Conservation (phyloP, 768 basidiomycete genomes). For the Mycena floridula region DNA sequence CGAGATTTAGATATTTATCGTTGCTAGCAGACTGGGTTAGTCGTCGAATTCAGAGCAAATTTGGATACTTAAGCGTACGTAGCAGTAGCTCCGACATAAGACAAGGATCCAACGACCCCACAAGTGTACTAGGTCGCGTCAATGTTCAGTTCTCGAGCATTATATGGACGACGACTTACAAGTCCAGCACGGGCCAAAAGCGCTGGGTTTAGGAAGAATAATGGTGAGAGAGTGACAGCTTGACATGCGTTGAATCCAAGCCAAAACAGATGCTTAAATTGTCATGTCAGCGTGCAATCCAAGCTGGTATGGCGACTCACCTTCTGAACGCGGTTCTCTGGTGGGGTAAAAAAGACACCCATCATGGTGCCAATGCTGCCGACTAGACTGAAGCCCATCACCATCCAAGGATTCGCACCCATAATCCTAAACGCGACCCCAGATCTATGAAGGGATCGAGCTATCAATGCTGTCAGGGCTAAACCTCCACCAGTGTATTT, state of each 20-base stretch:
- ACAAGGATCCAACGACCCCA: slow-evolving; percentile 80
- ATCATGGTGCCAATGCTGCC: slow-evolving; percentile 84
- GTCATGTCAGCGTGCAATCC: slow-evolving; percentile 9
- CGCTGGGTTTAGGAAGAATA: slow-evolving; percentile 87
- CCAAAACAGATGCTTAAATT: no score
- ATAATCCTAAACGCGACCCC: slow-evolving; percentile 69
- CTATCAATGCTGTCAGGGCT: slow-evolving; percentile 68
- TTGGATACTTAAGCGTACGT: slow-evolving; percentile 38
- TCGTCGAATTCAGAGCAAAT: not conserved
- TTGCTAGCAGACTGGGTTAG: slow-evolving; percentile 46
- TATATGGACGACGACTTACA: no score
- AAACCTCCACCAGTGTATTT: slow-evolving; percentile 82
- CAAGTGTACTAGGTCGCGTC: no score
- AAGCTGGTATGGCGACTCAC: no score
- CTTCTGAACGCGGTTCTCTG: slow-evolving; percentile 70
- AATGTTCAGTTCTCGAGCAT: no score
- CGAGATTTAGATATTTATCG: slow-evolving; percentile 82
- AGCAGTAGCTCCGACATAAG: slow-evolving; percentile 86
- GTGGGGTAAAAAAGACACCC: slow-evolving; percentile 72
- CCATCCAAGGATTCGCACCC: slow-evolving; percentile 83
- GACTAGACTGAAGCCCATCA: slow-evolving; percentile 73
- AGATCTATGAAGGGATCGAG: slow-evolving; percentile 68
- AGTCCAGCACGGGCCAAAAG: slow-evolving; percentile 82
- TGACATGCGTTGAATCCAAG: slow-evolving; percentile 85
- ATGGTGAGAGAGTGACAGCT: slow-evolving; percentile 77